Conservation (phyloP, 345 rosid species). For the Ceriops tagal region DNA sequence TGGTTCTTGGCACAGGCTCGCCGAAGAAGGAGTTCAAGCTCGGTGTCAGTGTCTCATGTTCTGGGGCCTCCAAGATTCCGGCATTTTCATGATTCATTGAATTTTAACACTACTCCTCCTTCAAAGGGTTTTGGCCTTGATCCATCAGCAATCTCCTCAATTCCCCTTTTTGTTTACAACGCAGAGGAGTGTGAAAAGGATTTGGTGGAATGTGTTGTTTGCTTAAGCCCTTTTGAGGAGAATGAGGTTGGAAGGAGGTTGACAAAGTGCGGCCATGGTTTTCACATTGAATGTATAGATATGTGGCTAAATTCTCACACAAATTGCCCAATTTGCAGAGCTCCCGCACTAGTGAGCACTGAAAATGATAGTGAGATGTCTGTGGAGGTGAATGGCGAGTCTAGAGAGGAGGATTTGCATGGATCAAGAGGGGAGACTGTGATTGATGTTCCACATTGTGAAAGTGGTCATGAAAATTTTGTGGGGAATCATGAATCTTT, state of each 20-base stretch:
- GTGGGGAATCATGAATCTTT: constrained; percentile 4
- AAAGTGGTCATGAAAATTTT: constrained; percentile 19
- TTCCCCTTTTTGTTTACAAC: constrained; percentile 60
- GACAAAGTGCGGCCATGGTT: constrained; percentile 60
- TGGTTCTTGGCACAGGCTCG: constrained; percentile 56
- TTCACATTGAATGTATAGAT: constrained; percentile 78
- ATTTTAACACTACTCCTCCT: constrained; percentile 16
- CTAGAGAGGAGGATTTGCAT: constrained; percentile 7
- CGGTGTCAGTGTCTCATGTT: constrained; percentile 32
- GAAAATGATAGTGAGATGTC: constrained; percentile 10
- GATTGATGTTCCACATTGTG: constrained; percentile 22
- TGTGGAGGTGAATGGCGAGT: constrained; percentile 16
- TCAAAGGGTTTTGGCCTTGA: constrained; percentile 52
- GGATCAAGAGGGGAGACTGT: constrained; percentile 30
- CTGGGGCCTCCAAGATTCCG: constrained; percentile 33
- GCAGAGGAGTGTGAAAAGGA: constrained; percentile 20
- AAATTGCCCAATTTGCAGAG: constrained; percentile 72
- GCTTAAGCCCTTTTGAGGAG: constrained; percentile 60
- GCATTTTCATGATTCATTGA: constrained; percentile 31
- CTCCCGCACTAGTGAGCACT: constrained; percentile 26
- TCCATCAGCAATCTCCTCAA: constrained; percentile 50
- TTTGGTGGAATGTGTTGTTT: constrained; percentile 57
- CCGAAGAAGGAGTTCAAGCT: constrained; percentile 21
- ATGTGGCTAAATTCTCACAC: constrained; percentile 75
- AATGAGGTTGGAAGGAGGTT: constrained; percentile 57